phyloP scores from a whole-genome alignment of 2,329 filamentous ascomycete genomes.

The Daldinia eschscholtzii region DNA sequence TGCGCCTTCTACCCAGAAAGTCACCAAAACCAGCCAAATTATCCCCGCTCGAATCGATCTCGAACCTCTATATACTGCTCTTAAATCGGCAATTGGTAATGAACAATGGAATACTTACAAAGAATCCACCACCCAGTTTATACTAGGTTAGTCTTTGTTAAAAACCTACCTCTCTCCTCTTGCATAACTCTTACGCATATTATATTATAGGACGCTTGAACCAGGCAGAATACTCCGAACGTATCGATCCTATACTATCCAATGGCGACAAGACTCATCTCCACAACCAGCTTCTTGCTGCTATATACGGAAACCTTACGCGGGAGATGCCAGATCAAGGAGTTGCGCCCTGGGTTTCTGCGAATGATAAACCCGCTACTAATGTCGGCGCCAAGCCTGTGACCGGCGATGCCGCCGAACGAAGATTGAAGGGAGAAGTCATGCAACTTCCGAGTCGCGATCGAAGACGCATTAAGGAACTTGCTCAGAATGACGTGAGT shows the following conservation, averaged over 20 bases:
- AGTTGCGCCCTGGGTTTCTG: conserved; percentile 77
- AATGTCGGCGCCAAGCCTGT: conserved; percentile 71
- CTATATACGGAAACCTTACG: conserved; percentile 77
- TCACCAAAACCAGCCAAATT: conserved; percentile 71
- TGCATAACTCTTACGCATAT: conserved; percentile 45
- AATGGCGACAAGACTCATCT: conserved; percentile 72
- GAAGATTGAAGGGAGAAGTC: conserved; percentile 75
- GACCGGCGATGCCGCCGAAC: conserved; percentile 74
- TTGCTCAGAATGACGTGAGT: conserved; percentile 71
- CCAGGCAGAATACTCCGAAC: conserved; percentile 70
- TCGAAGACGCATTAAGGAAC: conserved; percentile 74
- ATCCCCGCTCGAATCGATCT: conserved; percentile 76
- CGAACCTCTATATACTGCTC: conserved; percentile 72
- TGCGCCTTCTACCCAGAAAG: conserved; percentile 62
- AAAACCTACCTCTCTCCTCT: conserved; percentile 1
- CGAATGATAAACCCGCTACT: conserved; percentile 74
- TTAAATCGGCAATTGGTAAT: conserved; percentile 69
- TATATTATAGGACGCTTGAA: conserved; percentile 68
- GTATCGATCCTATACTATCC: conserved; percentile 71
- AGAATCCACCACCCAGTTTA: conserved; percentile 71
- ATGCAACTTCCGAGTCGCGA: conserved; percentile 78
- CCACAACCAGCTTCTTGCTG: conserved; percentile 76
- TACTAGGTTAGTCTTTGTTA: conserved; percentile 65
- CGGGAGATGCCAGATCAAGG: conserved; percentile 76
- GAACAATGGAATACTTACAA: conserved; percentile 76